Conservation (phyloP, 768 basidiomycete species). For the Russula olivacea region DNA sequence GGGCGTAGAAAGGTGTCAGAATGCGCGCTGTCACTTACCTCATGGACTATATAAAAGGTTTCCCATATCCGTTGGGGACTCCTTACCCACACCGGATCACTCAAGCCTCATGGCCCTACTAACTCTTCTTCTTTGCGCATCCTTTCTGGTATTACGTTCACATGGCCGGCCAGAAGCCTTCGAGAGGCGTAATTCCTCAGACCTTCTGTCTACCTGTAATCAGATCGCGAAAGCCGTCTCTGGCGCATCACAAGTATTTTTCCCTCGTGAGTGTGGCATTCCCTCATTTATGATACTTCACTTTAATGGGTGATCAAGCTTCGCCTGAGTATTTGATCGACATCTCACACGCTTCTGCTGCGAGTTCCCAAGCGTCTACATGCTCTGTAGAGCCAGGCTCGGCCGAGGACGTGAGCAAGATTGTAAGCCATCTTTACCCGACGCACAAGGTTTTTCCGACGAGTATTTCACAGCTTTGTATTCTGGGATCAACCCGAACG, state of each 20-base stretch:
- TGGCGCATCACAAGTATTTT: background rate
- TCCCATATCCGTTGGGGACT: too few relatives aligned
- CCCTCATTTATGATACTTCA: background rate
- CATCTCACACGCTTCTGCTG: background rate
- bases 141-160: background rate
- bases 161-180: background rate
- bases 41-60: background rate
- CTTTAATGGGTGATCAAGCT: conserved; percentile 1
- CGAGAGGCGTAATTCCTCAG: too few relatives aligned
- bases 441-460: background rate
- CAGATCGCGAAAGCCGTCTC: background rate
- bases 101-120: conserved; percentile 1
- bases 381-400: conserved; percentile 24
- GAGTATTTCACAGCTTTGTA: background rate
- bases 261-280: background rate
- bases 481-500: background rate
- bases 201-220: background rate
- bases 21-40: too few relatives aligned
- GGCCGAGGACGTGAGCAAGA: conserved; percentile 17
- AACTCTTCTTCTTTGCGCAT: background rate
- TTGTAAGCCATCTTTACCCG: conserved; percentile 12
- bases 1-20: too few relatives aligned
- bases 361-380: conserved; percentile 8
- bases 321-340: conserved; percentile 13
- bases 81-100: background rate